These are phyloP conservation scores for Sporisorium graminicola DNA, from an alignment of 1,284 basidiomycete species.

Conservation along the genomic window DNA sequence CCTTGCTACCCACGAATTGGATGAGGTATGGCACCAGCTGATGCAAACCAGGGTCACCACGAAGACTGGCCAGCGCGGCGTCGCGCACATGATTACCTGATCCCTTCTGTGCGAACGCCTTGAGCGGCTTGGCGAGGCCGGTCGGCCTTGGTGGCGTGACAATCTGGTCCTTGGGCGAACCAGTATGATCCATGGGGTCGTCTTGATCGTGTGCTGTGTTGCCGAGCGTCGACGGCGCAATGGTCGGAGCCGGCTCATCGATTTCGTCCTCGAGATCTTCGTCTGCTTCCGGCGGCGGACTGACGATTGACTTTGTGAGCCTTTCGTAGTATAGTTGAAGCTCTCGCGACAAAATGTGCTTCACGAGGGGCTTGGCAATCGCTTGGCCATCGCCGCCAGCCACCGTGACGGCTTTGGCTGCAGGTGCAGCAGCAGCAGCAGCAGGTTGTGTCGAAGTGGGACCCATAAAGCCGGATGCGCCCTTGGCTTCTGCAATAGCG, in stretches of 20 bases:
- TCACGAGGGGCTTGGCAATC: slow-evolving; percentile 74
- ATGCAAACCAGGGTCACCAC: slow-evolving; percentile 90
- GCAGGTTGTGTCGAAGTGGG: slow-evolving; percentile 55
- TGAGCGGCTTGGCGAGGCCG: slow-evolving; percentile 44
- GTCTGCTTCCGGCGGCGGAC: slow-evolving; percentile 59
- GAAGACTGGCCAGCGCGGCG: slow-evolving; percentile 88
- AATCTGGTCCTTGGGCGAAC: slow-evolving; percentile 35
- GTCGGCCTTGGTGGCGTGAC: slow-evolving; percentile 47
- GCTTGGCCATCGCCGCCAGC: slow-evolving; percentile 52
- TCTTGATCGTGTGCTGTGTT: slow-evolving; percentile 33
- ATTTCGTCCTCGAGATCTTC: slow-evolving; percentile 49
- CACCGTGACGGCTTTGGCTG: slow-evolving; percentile 63
- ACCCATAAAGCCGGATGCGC: slow-evolving; percentile 34
- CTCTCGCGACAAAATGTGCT: slow-evolving; percentile 92
- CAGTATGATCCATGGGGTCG: slow-evolving; percentile 25
- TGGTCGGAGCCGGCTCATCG: slow-evolving; percentile 13
- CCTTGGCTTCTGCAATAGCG: slow-evolving; percentile 39
- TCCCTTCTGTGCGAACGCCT: slow-evolving; percentile 49
- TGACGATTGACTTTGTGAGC: slow-evolving; percentile 76
- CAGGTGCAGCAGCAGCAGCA: slow-evolving; percentile 40
- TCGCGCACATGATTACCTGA: slow-evolving; percentile 71
- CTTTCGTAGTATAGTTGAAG: slow-evolving; percentile 95
- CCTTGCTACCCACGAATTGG: slow-evolving; percentile 88
- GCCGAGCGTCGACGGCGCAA: background rate
- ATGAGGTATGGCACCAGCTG: slow-evolving; percentile 95